These are phyloP conservation scores for Chondrus crispus DNA, from an alignment of 23 red algal species.

Conservation along the genomic window DNA sequence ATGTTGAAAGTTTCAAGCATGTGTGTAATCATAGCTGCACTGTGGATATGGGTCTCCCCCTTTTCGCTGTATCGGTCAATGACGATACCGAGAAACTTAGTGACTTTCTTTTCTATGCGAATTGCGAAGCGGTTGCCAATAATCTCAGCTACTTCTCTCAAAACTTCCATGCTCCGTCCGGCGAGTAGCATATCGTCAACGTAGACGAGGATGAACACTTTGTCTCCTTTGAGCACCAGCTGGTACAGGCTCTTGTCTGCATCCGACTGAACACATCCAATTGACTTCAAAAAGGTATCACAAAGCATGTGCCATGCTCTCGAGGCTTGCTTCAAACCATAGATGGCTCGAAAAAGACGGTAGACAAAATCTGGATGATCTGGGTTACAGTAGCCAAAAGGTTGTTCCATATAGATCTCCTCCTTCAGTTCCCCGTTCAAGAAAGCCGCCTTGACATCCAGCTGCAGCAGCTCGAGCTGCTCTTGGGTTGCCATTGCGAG, in stretches of 20 bases:
- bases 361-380: neutral
- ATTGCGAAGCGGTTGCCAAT: neutral
- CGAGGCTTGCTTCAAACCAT: constrained; percentile 25
- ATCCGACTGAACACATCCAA: neutral
- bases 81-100: constrained; percentile 4
- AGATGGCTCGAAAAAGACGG: neutral
- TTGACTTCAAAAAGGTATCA: neutral
- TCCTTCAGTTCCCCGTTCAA: neutral
- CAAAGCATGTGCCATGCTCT: neutral
- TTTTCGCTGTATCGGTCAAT: neutral
- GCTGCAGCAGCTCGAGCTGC: neutral
- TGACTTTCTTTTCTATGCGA: constrained; percentile 8
- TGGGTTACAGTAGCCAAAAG: neutral
- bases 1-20: neutral
- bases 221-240: neutral
- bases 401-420: neutral
- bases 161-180: neutral
- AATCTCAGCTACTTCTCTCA: neutral
- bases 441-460: neutral
- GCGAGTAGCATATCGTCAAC: constrained; percentile 14
- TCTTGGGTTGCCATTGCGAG: neutral
- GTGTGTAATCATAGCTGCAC: neutral
- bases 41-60: neutral
- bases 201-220: neutral
- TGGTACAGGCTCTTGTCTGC: neutral